Evolutionary conservation across 495 filamentous ascomycete species (phyloP).

Genomic region (Tuber brumale): DNA sequence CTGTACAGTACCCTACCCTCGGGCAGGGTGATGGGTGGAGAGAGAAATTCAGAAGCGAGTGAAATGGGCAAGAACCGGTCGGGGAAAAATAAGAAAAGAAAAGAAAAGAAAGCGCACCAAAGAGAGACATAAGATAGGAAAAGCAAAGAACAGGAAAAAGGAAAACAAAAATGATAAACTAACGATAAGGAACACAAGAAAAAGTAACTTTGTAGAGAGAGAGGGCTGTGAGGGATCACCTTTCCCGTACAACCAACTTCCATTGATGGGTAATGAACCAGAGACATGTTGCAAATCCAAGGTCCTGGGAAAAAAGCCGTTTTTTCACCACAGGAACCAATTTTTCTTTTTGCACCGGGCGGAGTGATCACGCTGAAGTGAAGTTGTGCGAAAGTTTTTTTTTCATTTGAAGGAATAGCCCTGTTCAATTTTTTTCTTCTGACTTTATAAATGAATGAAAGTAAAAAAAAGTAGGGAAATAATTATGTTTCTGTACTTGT

Average conservation of each 20-base stretch:
- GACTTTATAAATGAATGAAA: not conserved
- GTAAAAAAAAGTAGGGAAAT: not conserved
- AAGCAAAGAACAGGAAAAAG: not conserved
- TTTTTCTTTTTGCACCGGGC: not conserved
- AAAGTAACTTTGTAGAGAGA: not conserved
- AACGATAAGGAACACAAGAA: not conserved
- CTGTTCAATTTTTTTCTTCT: not conserved
- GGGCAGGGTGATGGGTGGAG: not conserved
- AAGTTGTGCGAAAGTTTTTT: not conserved
- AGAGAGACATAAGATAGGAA: not conserved
- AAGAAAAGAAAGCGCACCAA: not conserved
- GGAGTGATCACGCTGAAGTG: not conserved
- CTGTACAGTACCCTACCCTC: not conserved
- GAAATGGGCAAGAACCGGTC: not conserved
- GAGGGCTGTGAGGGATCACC: not conserved
- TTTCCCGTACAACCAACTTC: not conserved
- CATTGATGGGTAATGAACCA: not conserved
- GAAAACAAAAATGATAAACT: not conserved
- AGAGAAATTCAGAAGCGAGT: not conserved
- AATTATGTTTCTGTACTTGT: not conserved
- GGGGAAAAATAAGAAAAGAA: not conserved
- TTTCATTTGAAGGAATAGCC: not conserved
- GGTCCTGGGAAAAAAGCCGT: slow-evolving; percentile 4
- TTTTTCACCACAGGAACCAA: slow-evolving; percentile 3
- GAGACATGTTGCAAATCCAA: slow-evolving; percentile 7